These are phyloP conservation scores for Metschnikowia reukaufii DNA, from an alignment of 805 yeast genomes.

Conservation along the genomic window DNA sequence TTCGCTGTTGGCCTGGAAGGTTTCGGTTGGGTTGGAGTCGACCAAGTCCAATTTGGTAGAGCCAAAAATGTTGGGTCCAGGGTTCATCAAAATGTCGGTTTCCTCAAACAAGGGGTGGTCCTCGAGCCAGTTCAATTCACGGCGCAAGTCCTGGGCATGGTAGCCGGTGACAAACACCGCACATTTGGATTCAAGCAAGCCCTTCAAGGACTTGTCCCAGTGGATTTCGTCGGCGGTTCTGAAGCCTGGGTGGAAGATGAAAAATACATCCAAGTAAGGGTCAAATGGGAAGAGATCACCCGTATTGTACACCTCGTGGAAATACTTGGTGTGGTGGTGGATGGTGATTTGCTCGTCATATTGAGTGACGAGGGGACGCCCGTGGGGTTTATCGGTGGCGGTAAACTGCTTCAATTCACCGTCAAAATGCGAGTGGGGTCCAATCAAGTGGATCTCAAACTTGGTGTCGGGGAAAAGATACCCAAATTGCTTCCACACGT, in stretches of 20 bases:
- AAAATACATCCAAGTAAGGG: constrained; percentile 91
- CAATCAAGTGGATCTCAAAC: constrained; percentile 88
- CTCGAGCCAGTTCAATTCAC: constrained; percentile 73
- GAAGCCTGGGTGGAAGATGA: constrained; percentile 94
- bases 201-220: constrained; percentile 86
- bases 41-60: constrained; percentile 94
- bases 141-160: constrained; percentile 66
- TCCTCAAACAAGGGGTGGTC: constrained; percentile 62
- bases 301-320: constrained; percentile 85
- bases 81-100: constrained; percentile 77
- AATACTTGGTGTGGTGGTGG: constrained; percentile 84
- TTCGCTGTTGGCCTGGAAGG: constrained; percentile 87
- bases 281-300: constrained; percentile 98
- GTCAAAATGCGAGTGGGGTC: constrained; percentile 88
- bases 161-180: constrained; percentile 88
- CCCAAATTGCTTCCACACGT: constrained; percentile 92
- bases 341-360: constrained; percentile 72
- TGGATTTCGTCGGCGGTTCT: constrained; percentile 77
- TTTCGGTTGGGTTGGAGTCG: constrained; percentile 88
- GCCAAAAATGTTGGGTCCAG: constrained; percentile 69
- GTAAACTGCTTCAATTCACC: constrained; percentile 60
- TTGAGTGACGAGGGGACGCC: constrained; percentile 68
- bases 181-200: constrained; percentile 89
- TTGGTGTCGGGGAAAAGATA: constrained; percentile 79
- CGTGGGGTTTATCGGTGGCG: constrained; percentile 48